Evolutionary conservation across 1,284 basidiomycete genomes (phyloP), one percentile per base, ranked within the genome.

Genomic region (Cutaneotrichosporon dermatis): DNA sequence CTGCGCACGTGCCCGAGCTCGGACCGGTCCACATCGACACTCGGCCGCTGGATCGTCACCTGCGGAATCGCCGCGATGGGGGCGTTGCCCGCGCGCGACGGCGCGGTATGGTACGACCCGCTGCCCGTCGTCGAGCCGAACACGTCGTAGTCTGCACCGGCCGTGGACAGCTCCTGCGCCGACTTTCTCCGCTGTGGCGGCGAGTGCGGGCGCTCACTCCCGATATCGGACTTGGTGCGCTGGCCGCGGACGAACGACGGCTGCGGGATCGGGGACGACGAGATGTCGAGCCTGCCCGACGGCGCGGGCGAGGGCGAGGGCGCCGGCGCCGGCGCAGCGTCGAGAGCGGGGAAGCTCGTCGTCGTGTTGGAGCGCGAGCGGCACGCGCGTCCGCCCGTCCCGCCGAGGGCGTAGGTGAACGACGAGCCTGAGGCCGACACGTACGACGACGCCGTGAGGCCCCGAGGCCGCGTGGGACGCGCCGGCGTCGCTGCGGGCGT

Each of bases 361-460:
- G 50, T 13, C 1, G 62, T 64, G 42, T 59, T 61, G 10, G 57
- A 52, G 10, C 62, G 62, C 36, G 44, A 37, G 34, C 74, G 60
- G 42, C 75, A 68, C 8, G 76, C 76, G 52, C 76, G 64, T 8
- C 77, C 77, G 37, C 76, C 76, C 8, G 72, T 73, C 4, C 76
- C 77, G 11, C 77, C 76, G 5, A 79, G 66, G 0, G 71, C 73
- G 58, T 77, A 79, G 10, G 67, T 64, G 54, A 63, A 75, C 6
- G 65, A 60, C 42, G 61, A 44, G 46, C 60, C 36, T 6, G 59
- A 51, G 37, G 57, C 52, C 7, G 54, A 55, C 12, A 61, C 61
- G 33, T 62, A 42, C 12, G 67, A 63, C 1, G 71, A 58, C 1
- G 63, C 55, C 0, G 69, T 71, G 15, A 62, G 42, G 11, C 67